Evolutionary conservation across 805 yeast genomes (phyloP).

Genomic region (Priceomyces carsonii): DNA sequence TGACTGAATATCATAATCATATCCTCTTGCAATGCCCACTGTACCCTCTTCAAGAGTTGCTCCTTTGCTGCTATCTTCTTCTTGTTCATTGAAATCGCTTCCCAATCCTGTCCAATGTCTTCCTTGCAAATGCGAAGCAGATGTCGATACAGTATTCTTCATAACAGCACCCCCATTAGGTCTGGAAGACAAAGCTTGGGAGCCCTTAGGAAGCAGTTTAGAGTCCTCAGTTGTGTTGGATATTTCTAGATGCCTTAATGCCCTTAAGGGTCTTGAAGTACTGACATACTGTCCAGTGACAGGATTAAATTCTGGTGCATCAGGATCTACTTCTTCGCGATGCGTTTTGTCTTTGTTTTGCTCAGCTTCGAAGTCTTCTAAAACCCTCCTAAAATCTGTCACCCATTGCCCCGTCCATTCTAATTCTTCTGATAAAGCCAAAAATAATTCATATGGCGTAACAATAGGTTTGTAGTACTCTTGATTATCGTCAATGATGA

Average conservation of each 20-base stretch:
- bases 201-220: constrained; percentile 51
- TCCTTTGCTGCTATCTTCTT: constrained; percentile 56
- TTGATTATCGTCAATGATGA: constrained; percentile 73
- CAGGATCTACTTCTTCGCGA: constrained; percentile 35
- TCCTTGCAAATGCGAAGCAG: constrained; percentile 72
- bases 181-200: constrained; percentile 48
- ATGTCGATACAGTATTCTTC: constrained; percentile 82
- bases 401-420: constrained; percentile 96
- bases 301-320: constrained; percentile 82
- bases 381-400: constrained; percentile 65
- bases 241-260: constrained; percentile 61
- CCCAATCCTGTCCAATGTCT: constrained; percentile 91
- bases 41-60: constrained; percentile 82
- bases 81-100: constrained; percentile 61
- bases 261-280: constrained; percentile 75
- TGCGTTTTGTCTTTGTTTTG: constrained; percentile 20
- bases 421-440: constrained; percentile 75
- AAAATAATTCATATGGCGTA: constrained; percentile 86
- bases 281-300: constrained; percentile 78
- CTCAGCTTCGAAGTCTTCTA: constrained; percentile 38
- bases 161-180: constrained; percentile 54
- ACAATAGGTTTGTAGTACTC: constrained; percentile 89
- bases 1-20: constrained; percentile 41
- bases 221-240: constrained; percentile 15
- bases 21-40: constrained; percentile 89